Evolutionary conservation across 1,139 yeast genomes (phyloP).

Genomic region (Komagataea norvegica): DNA sequence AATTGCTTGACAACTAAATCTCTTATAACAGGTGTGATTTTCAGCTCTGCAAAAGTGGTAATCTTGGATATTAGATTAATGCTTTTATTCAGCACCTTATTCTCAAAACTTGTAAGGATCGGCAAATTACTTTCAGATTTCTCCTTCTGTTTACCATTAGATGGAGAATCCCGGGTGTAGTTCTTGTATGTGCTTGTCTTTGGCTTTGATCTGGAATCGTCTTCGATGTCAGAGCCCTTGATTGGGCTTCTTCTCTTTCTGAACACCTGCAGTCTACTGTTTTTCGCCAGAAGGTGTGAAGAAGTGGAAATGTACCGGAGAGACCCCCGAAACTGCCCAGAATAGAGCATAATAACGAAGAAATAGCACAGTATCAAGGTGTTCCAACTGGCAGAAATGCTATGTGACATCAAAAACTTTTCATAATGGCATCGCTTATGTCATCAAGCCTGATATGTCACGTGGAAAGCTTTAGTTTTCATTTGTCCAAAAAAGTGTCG

Average conservation of each 20-base stretch:
- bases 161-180: too few relatives aligned
- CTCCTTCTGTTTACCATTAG: slow-evolving; percentile 5
- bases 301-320: slow-evolving; percentile 1
- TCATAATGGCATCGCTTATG: not conserved
- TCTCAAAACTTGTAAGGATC: slow-evolving; percentile 29
- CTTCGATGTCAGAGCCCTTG: slow-evolving; percentile 1
- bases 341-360: not conserved
- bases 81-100: slow-evolving; percentile 29
- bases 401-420: slow-evolving; percentile 1
- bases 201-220: not conserved
- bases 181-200: slow-evolving; percentile 4
- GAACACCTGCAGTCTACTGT: slow-evolving; percentile 11
- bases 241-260: slow-evolving; percentile 1
- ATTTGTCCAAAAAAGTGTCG: not conserved
- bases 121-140: slow-evolving; percentile 25
- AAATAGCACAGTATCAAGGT: too few relatives aligned
- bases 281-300: slow-evolving; percentile 1
- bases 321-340: not conserved
- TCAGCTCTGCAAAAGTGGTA: slow-evolving; percentile 56
- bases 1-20: slow-evolving; percentile 59
- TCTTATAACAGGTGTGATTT: slow-evolving; percentile 65
- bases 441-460: not conserved
- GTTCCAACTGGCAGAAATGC: too few relatives aligned
- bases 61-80: slow-evolving; percentile 44
- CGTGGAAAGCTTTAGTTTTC: not conserved